Percentiles rank a stretch among this genome's conserved stretches.
Evolutionary conservation across 176 grass and related monocot genomes (phyloP).

Genomic region (Musa beccarii): DNA sequence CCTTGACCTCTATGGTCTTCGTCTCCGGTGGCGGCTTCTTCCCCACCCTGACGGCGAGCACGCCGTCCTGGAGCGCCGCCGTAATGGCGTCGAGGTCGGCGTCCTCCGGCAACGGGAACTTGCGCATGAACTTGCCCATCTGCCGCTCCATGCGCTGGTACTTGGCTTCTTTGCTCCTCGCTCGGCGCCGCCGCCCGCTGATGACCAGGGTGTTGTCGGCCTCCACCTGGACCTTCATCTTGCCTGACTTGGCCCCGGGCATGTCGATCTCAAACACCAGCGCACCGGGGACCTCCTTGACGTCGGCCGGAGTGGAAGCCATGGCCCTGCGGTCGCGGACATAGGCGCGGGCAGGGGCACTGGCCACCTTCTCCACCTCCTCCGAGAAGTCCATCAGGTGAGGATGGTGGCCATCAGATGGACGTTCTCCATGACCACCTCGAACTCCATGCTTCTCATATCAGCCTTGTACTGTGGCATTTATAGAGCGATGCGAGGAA

Average conservation of each 20-base stretch:
- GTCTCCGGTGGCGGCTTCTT: constrained; percentile 43
- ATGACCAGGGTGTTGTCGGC: constrained; percentile 48
- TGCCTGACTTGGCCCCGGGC: constrained; percentile 39
- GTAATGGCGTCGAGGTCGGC: constrained; percentile 33
- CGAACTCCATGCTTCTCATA: constrained; percentile 21
- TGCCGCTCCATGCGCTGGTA: constrained; percentile 51
- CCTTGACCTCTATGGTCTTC: constrained; percentile 39
- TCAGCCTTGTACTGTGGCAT: not conserved
- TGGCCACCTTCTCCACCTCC: constrained; percentile 43
- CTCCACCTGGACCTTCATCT: constrained; percentile 55
- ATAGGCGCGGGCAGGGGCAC: constrained; percentile 39
- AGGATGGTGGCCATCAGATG: constrained; percentile 23
- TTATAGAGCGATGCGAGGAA: too few species aligned
- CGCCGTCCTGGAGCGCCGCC: constrained; percentile 41
- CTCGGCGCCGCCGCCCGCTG: constrained; percentile 27
- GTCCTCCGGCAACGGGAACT: constrained; percentile 42
- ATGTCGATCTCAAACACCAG: constrained; percentile 42
- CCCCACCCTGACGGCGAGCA: constrained; percentile 48
- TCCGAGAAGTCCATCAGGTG: constrained; percentile 52
- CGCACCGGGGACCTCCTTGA: constrained; percentile 42
- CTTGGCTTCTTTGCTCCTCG: constrained; percentile 5
- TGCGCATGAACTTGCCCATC: constrained; percentile 57
- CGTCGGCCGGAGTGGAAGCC: constrained; percentile 63
- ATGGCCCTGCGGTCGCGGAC: constrained; percentile 50
- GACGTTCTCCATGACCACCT: constrained; percentile 11